These are phyloP conservation scores for Grosmannia clavigera DNA, from an alignment of 2,329 filamentous ascomycete species.

Conservation along the genomic window DNA sequence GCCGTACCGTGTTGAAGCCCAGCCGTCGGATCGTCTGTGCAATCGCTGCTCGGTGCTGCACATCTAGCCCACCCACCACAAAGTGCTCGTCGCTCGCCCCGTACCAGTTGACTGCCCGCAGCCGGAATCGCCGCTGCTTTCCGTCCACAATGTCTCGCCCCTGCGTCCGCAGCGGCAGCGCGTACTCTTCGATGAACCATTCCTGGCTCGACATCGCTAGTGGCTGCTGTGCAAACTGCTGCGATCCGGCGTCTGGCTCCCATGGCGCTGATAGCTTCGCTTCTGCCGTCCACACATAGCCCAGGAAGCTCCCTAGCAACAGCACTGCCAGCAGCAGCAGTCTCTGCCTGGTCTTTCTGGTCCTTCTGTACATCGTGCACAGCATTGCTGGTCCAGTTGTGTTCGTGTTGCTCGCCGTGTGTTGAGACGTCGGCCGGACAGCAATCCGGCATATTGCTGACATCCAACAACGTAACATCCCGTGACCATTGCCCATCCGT, in stretches of 20 bases:
- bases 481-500: too few species aligned
- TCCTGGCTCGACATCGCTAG: slow-evolving; percentile 30
- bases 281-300: slow-evolving; percentile 33
- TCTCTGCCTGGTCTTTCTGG: too few species aligned
- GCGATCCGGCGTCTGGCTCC: slow-evolving; percentile 34
- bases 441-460: too few species aligned
- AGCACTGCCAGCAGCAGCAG: slow-evolving; percentile 17
- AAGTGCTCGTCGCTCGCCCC: slow-evolving; percentile 56
- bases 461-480: too few species aligned
- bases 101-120: slow-evolving; percentile 59
- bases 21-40: slow-evolving; percentile 45
- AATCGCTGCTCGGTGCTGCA: slow-evolving; percentile 48
- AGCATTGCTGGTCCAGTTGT: too few species aligned
- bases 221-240: slow-evolving; percentile 34
- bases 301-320: slow-evolving; percentile 25
- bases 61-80: slow-evolving; percentile 50
- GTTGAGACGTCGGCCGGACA: too few species aligned
- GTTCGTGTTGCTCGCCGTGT: too few species aligned
- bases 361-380: too few species aligned
- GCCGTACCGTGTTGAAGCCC: slow-evolving; percentile 58
- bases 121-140: slow-evolving; percentile 43
- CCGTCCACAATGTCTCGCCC: slow-evolving; percentile 51
- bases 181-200: slow-evolving; percentile 33
- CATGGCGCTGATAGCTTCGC: slow-evolving; percentile 31
- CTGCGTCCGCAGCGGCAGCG: slow-evolving; percentile 44